Evolutionary conservation across 2,329 filamentous ascomycete genomes (phyloP).

Genomic region (Aurifilum marmelostoma): DNA sequence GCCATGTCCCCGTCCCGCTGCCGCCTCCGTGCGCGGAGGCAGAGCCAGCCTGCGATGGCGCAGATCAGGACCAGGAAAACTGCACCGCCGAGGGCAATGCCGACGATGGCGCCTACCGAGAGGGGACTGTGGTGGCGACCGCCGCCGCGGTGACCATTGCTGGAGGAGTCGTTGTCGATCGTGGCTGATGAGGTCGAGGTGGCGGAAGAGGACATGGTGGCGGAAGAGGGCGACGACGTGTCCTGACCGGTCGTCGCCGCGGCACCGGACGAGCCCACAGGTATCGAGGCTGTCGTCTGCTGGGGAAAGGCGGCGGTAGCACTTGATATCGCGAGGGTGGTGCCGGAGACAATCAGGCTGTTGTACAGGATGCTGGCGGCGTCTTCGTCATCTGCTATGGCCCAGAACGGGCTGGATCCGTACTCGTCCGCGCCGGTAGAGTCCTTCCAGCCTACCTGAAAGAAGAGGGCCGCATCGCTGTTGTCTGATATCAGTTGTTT

Average conservation of each 20-base stretch:
- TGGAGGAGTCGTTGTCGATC: background rate
- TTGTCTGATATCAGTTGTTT: background rate
- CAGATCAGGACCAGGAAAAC: constrained; percentile 45
- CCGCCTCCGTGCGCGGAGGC: constrained; percentile 43
- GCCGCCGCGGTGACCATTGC: background rate
- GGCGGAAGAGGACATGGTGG: background rate
- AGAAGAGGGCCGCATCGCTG: background rate
- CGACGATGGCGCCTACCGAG: constrained; percentile 48
- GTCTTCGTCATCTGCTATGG: background rate
- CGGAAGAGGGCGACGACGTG: background rate
- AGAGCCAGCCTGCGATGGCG: constrained; percentile 47
- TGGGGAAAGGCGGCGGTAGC: background rate
- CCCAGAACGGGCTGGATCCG: background rate
- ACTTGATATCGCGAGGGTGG: background rate
- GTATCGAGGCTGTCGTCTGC: background rate
- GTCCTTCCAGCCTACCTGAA: constrained; percentile 5
- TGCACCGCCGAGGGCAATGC: constrained; percentile 50
- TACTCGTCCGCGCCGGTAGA: background rate
- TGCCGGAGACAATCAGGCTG: background rate
- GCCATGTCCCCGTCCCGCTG: constrained; percentile 1
- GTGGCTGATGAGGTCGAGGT: background rate
- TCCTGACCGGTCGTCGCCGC: background rate
- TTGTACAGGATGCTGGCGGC: background rate
- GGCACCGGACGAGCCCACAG: background rate
- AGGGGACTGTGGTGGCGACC: constrained; percentile 35